Evolutionary conservation across 2,329 filamentous ascomycete species (phyloP).

Genomic region (Chaetomium olivaceum): DNA sequence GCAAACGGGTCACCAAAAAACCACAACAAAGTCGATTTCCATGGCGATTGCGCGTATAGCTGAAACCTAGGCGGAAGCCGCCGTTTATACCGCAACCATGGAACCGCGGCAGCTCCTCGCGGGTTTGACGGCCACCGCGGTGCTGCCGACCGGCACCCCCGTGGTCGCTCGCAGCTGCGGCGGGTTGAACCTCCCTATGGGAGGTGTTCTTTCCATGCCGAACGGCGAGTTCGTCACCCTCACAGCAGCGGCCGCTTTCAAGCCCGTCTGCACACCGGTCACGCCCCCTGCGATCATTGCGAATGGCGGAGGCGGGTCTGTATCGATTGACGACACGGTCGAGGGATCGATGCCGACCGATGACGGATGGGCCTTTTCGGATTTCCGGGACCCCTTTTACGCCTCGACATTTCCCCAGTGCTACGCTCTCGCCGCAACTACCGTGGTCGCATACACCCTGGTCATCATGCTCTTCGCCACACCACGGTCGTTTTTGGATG

Average conservation of each 20-base stretch:
- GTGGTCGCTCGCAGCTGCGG: constrained; percentile 29
- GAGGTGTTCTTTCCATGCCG: constrained; percentile 32
- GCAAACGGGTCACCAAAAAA: constrained; percentile 12
- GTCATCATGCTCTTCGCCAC: constrained; percentile 94
- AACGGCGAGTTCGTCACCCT: constrained; percentile 58
- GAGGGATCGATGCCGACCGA: constrained; percentile 24
- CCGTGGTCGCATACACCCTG: constrained; percentile 86
- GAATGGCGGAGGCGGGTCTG: constrained; percentile 42
- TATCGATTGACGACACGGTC: constrained; percentile 36
- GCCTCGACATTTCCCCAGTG: constrained; percentile 89
- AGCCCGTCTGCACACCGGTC: constrained; percentile 54
- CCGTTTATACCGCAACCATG: constrained; percentile 34
- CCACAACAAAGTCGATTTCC: constrained; percentile 25
- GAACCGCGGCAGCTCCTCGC: constrained; percentile 31
- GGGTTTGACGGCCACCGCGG: constrained; percentile 20
- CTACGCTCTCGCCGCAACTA: constrained; percentile 89
- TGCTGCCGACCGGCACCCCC: constrained; percentile 26
- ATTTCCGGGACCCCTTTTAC: constrained; percentile 85
- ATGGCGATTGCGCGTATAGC: constrained; percentile 36
- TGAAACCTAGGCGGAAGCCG: constrained; percentile 32
- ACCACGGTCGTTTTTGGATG: constrained; percentile 88
- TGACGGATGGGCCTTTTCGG: constrained; percentile 51
- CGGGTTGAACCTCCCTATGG: constrained; percentile 31
- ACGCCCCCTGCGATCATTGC: constrained; percentile 45
- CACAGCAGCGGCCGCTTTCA: constrained; percentile 59